These are phyloP conservation scores for Urochloa ruziziensis DNA, from an alignment of 176 grass and related monocot genomes.

Conservation along the genomic window DNA sequence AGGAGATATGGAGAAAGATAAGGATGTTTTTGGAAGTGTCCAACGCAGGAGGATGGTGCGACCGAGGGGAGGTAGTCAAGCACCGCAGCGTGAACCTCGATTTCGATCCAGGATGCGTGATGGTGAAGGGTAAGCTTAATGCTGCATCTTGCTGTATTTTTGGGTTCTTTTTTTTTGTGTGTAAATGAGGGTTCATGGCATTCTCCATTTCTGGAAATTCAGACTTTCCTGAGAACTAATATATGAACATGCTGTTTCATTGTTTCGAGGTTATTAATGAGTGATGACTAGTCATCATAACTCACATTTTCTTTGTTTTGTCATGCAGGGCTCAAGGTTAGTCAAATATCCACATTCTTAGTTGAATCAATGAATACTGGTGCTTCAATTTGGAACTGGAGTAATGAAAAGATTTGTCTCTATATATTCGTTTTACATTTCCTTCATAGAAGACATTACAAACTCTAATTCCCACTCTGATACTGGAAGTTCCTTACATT, in stretches of 20 bases:
- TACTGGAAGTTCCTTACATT: slow-evolving; percentile 9
- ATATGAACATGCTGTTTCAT: slow-evolving; percentile 9
- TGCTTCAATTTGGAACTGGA: slow-evolving; percentile 35
- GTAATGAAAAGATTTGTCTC: neutral
- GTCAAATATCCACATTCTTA: slow-evolving; percentile 29
- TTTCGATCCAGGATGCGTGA: slow-evolving; percentile 66
- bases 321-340: slow-evolving; percentile 92
- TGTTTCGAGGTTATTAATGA: neutral
- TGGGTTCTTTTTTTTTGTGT: neutral
- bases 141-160: slow-evolving; percentile 16
- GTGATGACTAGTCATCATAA: neutral
- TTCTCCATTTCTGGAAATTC: slow-evolving; percentile 23
- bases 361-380: slow-evolving; percentile 36
- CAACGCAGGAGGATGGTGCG: slow-evolving; percentile 59
- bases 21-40: slow-evolving; percentile 67
- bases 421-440: slow-evolving; percentile 27
- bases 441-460: slow-evolving; percentile 7
- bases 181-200: neutral
- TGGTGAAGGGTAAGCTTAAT: slow-evolving; percentile 67
- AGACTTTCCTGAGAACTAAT: neutral
- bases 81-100: slow-evolving; percentile 62
- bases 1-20: slow-evolving; percentile 81
- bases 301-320: slow-evolving; percentile 20
- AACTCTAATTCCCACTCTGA: slow-evolving; percentile 16
- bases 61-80: slow-evolving; percentile 61